Evolutionary conservation across 116 monocot species (phyloP), one percentile per base, ranked within the genome.

Genomic region (Trichopus zeylanicus): DNA sequence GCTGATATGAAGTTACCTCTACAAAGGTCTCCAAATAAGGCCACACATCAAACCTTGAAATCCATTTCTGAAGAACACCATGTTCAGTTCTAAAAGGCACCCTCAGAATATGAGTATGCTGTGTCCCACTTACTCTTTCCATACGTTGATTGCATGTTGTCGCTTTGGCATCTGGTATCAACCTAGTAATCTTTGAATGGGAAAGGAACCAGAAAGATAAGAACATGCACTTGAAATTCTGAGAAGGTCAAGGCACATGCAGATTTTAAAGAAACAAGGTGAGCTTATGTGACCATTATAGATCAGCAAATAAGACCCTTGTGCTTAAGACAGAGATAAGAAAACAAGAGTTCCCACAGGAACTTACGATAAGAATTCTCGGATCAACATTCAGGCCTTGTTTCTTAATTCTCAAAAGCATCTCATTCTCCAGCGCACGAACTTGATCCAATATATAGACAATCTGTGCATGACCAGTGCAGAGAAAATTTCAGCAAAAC

Each of bases 401-500:
- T 19, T 76, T 78, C 51, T 89, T 51, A 16, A 94, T 80, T 55
- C 89, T 77, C 38, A 86, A 13, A 73, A 94, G 61, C 89, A 94
- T 89, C 63, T 89, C 94, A 32, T 59, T 75, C 68, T 94, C 94
- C 28, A 94, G 47, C 3, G 94, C 94, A 56, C 86, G 80, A 46
- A 94, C 94, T 81, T 94, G 94, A 74, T 94, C 94, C 78, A 94
- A 61, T 70, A 94, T 94, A 56, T 94, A 94, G 27, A 94, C 89
- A 56, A 94, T 18, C 94, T 94, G 70, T 26, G 23, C 0, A 27
- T 13, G 25, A 65, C 4, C 21, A 10, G 34, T 39, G 22, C 9
- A 9, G 22, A 23, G 3, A 22, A 22, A 49, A 22, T n/a, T n/a
- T n/a, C n/a, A n/a, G n/a, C n/a, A n/a, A n/a, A n/a, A n/a, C n/a